Evolutionary conservation across 1,284 basidiomycete genomes (phyloP), one percentile per base, ranked within the genome.

Genomic region (Chondrostereum purpureum): DNA sequence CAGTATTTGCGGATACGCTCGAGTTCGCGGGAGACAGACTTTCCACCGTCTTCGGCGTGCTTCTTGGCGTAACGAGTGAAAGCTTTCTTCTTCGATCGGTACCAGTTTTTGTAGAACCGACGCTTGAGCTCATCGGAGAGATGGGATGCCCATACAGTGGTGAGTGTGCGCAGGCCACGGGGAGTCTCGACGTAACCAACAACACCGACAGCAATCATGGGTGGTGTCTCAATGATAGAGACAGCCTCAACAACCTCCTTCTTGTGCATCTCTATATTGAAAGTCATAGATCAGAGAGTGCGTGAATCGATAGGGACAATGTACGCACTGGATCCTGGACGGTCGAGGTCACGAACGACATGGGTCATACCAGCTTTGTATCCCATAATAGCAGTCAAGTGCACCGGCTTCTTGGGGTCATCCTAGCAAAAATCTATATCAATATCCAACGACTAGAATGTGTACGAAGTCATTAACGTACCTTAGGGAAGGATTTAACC

Each of bases 311-410:
- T 35, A 21, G 14, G 24, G 37, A 14, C 39, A 8, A 14, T 2
- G 53, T 23, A 50, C 90, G 62, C 61, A 93, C 91, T 95, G 63
- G 93, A 97, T 58, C 95, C 96, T 48, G 95, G 94, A 69, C 95
- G 91, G 75, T 99, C 96, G 60, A 99, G 90, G 67, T 99, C 96
- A 67, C 96, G 92, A 54, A 99, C 95, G 62, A 99, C 80, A 70
- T 99, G 96, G 72, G 93, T 97, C 96, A 99, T 99, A 65, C 96
- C 96, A 58, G 95, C 96, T 84, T 99, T 99, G 89, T 97, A 99
- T 60, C 95, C 96, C 83, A 99, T 84, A 68, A 89, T 77, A 58
- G 96, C 96, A 60, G 96, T 99, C 70, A 99, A 81, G 75, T 99
- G 96, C 53, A 97, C 92, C 48, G 92, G 93, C 75, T 98, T 98